These are phyloP conservation scores for Marasmius fiardii DNA, from an alignment of 1,284 basidiomycete species.

Conservation along the genomic window DNA sequence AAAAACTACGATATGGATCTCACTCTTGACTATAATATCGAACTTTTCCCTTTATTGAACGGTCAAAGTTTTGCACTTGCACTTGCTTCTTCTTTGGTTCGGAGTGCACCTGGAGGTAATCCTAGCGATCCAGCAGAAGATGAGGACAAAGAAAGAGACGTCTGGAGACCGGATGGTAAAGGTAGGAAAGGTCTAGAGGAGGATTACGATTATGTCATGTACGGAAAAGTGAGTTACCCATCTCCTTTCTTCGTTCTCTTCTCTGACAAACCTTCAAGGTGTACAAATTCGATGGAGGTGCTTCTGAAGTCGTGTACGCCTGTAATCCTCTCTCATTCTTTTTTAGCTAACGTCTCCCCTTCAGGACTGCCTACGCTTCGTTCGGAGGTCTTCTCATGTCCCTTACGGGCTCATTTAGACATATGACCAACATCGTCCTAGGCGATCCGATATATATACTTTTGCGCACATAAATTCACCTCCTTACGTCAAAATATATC, in stretches of 20 bases:
- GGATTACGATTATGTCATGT: conserved; percentile 99
- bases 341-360: conserved; percentile 5
- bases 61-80: conserved; percentile 83
- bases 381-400: conserved; percentile 98
- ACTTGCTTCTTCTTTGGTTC: conserved; percentile 79
- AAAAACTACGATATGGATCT: conserved; percentile 89
- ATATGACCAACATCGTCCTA: conserved; percentile 89
- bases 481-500: no score
- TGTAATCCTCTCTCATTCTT: not conserved
- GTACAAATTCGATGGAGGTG: conserved; percentile 94
- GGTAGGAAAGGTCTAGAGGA: conserved; percentile 87
- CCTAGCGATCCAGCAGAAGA: conserved; percentile 45
- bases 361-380: conserved; percentile 90
- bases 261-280: conserved; percentile 50
- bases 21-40: conserved; percentile 88
- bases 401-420: conserved; percentile 88
- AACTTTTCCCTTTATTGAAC: conserved; percentile 73
- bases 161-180: conserved; percentile 89
- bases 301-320: conserved; percentile 78
- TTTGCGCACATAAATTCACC: conserved; percentile 64
- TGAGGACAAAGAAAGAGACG: conserved; percentile 71
- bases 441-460: conserved; percentile 93
- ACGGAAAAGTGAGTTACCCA: conserved; percentile 77
- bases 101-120: conserved; percentile 46
- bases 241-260: conserved; percentile 2